Evolutionary conservation across 1,139 yeast species (phyloP).

Genomic region (Pneumocystis carinii): DNA sequence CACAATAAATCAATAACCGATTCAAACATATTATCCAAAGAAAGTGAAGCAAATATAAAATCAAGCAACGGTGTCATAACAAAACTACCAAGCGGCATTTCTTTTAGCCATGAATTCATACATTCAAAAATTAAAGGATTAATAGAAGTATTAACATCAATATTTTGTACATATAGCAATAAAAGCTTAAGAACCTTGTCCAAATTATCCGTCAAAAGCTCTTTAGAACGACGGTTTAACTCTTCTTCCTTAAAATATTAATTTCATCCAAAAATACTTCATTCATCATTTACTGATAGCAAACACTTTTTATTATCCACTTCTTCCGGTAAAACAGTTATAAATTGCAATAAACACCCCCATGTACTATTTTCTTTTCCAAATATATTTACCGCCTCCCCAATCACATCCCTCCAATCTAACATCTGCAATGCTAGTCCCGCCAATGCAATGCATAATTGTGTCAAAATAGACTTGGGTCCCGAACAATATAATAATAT

Average conservation of each 20-base stretch:
- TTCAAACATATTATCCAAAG: slow-evolving; percentile 50
- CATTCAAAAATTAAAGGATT: slow-evolving; percentile 47
- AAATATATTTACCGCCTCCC: slow-evolving; percentile 46
- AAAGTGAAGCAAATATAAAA: slow-evolving; percentile 53
- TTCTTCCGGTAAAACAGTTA: slow-evolving; percentile 84
- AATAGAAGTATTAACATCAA: slow-evolving; percentile 24
- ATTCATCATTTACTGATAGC: slow-evolving; percentile 23
- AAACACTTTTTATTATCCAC: slow-evolving; percentile 62
- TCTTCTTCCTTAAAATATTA: slow-evolving; percentile 55
- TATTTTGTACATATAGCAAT: slow-evolving; percentile 25
- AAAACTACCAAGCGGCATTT: slow-evolving; percentile 56
- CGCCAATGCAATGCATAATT: slow-evolving; percentile 65
- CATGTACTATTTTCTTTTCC: slow-evolving; percentile 26
- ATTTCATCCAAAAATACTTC: not conserved
- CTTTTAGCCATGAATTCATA: slow-evolving; percentile 78
- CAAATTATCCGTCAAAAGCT: slow-evolving; percentile 52
- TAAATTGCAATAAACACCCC: slow-evolving; percentile 46
- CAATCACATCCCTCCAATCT: slow-evolving; percentile 56
- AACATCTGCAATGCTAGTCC: slow-evolving; percentile 65
- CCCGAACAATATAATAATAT: slow-evolving; percentile 34
- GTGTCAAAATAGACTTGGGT: slow-evolving; percentile 53
- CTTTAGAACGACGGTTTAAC: slow-evolving; percentile 46
- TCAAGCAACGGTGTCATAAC: slow-evolving; percentile 48
- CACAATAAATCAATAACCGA: slow-evolving; percentile 77
- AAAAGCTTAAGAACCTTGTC: slow-evolving; percentile 43